Conservation (phyloP, 1,284 basidiomycete species). For the Cutaneotrichosporon sp. region DNA sequence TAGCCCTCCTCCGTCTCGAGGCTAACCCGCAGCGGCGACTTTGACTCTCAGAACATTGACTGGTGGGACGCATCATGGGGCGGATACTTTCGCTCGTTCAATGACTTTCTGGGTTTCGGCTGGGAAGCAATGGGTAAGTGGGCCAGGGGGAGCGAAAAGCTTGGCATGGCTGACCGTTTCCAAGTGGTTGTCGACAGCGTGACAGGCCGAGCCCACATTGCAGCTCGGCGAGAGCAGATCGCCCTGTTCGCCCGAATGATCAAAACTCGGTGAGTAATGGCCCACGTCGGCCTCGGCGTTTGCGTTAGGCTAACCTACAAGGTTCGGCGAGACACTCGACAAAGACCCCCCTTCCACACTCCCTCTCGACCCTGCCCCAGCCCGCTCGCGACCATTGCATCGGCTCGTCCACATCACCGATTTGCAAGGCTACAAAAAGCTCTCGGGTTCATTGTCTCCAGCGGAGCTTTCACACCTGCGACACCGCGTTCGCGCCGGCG, state of each 20-base stretch:
- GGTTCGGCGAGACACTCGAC: conserved; percentile 42
- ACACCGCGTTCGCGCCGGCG: conserved; percentile 61
- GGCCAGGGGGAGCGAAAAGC: not conserved
- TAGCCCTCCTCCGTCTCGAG: not conserved
- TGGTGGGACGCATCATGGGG: conserved; percentile 79
- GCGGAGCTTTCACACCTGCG: conserved; percentile 65
- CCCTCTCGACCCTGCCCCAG: conserved; percentile 46
- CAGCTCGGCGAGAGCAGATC: conserved; percentile 65
- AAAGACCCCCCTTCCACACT: conserved; percentile 41
- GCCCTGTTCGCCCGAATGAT: conserved; percentile 48
- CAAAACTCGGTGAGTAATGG: conserved; percentile 43
- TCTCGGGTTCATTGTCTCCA: conserved; percentile 66
- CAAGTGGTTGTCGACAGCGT: conserved; percentile 63
- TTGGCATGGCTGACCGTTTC: conserved; percentile 1
- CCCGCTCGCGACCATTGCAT: conserved; percentile 53
- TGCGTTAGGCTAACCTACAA: conserved; percentile 15
- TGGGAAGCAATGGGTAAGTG: conserved; percentile 67
- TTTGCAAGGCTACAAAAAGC: conserved; percentile 63
- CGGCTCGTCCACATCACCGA: conserved; percentile 67
- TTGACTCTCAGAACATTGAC: conserved; percentile 64
- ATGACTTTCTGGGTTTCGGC: conserved; percentile 72
- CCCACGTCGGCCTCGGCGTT: not conserved
- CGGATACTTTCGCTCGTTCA: conserved; percentile 70
- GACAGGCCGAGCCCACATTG: conserved; percentile 71
- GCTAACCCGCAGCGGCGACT: conserved; percentile 54